Conservation (phyloP, 306 rosid genomes). For the Rubus idaeus region DNA sequence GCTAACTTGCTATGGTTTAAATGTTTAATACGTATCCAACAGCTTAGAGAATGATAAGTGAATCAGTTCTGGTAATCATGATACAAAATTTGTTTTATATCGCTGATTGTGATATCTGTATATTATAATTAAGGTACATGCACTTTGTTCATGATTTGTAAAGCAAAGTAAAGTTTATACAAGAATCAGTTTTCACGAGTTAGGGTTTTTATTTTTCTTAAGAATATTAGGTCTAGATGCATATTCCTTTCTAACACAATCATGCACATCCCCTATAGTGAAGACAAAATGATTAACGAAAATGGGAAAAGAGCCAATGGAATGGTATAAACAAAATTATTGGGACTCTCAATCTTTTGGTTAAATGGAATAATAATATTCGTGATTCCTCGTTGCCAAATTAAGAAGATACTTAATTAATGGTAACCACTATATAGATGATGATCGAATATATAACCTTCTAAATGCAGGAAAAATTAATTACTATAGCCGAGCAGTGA, state of each 20-base stretch:
- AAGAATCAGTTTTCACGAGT: background rate
- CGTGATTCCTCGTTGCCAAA: background rate
- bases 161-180: background rate
- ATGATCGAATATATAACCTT: background rate
- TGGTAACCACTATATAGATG: background rate
- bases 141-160: background rate
- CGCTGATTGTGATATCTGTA: constrained; percentile 2
- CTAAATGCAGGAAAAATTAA: background rate
- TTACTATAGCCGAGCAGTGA: background rate
- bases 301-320: background rate
- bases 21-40: background rate
- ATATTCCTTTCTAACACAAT: background rate
- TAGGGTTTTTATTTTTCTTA: background rate
- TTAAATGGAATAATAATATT: background rate
- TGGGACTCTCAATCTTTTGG: constrained; percentile 1
- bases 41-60: background rate
- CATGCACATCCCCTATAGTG: background rate
- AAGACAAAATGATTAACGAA: background rate
- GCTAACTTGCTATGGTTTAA: too few relatives aligned
- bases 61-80: background rate
- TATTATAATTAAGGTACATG: background rate
- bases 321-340: background rate
- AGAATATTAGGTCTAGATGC: background rate
- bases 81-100: background rate
- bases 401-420: background rate